Base-by-base conservation (phyloP, 1,284 basidiomycete species). In the Ganoderma sinense region DNA sequence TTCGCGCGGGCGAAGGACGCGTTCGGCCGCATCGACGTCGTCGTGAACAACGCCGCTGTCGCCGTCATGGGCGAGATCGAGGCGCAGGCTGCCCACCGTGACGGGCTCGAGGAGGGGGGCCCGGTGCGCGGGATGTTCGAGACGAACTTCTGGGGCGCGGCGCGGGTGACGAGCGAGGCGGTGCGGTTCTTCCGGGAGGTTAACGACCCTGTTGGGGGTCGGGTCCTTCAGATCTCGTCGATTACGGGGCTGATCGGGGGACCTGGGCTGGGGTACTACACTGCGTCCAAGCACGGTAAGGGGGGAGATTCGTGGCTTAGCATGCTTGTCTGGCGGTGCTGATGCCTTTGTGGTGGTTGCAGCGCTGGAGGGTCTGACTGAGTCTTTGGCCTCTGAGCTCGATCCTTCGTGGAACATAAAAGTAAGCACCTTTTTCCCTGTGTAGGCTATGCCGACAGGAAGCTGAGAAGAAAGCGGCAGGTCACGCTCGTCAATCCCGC, bases 31-130 rank as follows among this genome's bases (percentile, higher is more conserved):
- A 68, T 84, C 18, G 83, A 85, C 63, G 79, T 86, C 26, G 80
- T 86, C 4, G 78, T 83, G 69, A 86, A 84, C 75, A 86, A 85
- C 63, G 85, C 84, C 3, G 83, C 76, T 1, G 72, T 61, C 40
- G 71, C 61, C 11, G 65, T 78, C n/a, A 16, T 80, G 14, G 79
- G 77, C 36, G 82, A 84, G 67, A 74, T 82, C 43, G 82, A 85
- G 71, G 26, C 26, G 31, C 13, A n/a, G n/a, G n/a, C n/a, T n/a
- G n/a, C n/a, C n/a, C n/a, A n/a, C n/a, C n/a, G n/a, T n/a, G n/a
- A n/a, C n/a, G n/a, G 26, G 0, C 68, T 48, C 4, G 18, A 33
- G 18, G 71, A 62, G 2, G 33, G 39, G 10, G 31, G 29, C 4
- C 53, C 18, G 53, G 53, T 56, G 29, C 68, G 61, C 2, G 81